These are phyloP conservation scores for Podospora anserina DNA, from an alignment of 495 filamentous ascomycete species.

Conservation along the genomic window DNA sequence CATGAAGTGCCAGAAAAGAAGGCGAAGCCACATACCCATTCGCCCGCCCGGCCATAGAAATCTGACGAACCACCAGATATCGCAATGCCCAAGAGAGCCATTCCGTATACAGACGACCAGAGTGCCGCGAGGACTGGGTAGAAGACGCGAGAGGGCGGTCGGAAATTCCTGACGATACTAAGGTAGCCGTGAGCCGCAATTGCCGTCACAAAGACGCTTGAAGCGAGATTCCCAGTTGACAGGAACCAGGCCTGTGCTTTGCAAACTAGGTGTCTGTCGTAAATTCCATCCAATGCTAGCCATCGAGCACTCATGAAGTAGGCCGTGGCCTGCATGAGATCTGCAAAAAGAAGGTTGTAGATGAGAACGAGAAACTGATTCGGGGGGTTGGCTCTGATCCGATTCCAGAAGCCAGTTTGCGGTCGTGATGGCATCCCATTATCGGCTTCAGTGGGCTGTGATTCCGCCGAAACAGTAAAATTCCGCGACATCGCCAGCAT, in stretches of 20 bases:
- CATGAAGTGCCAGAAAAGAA: no score
- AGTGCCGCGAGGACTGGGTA: slow-evolving; percentile 47
- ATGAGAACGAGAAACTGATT: slow-evolving; percentile 75
- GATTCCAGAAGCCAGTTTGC: slow-evolving; percentile 9
- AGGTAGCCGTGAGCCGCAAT: slow-evolving; percentile 69
- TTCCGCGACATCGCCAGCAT: neutral
- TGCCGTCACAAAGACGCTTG: slow-evolving; percentile 65
- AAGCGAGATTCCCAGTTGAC: slow-evolving; percentile 65
- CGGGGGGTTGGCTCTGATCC: slow-evolving; percentile 31
- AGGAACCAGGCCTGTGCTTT: slow-evolving; percentile 71
- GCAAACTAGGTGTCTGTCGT: slow-evolving; percentile 55
- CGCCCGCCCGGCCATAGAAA: no score
- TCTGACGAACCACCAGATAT: slow-evolving; percentile 9
- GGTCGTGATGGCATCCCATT: no score
- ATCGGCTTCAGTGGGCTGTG: slow-evolving; percentile 1
- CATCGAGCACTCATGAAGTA: slow-evolving; percentile 65
- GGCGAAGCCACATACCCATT: no score
- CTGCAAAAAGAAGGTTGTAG: slow-evolving; percentile 70
- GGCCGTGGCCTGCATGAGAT: slow-evolving; percentile 67
- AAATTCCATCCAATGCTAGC: slow-evolving; percentile 54
- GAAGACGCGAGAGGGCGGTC: slow-evolving; percentile 53
- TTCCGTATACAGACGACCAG: slow-evolving; percentile 58
- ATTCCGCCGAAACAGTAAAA: neutral
- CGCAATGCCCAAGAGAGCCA: slow-evolving; percentile 56
- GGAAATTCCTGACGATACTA: slow-evolving; percentile 56